phyloP scores from a whole-genome alignment of 164 flowering plant genomes.

The Stephania cephalantha region DNA sequence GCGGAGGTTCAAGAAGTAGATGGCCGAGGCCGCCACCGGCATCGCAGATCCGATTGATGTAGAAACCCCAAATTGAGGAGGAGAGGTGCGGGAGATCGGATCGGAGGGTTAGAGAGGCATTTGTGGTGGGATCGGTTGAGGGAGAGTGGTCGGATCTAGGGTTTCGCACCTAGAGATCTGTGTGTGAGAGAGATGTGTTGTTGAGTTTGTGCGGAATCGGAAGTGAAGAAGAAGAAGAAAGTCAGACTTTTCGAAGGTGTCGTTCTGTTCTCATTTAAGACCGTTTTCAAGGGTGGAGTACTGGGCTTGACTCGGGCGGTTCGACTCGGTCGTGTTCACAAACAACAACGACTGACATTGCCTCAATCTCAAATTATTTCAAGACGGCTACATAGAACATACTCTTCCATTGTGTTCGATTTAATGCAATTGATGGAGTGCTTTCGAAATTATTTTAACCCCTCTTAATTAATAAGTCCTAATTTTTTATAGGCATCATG shows the following conservation, averaged over 20 bases:
- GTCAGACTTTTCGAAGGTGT: neutral
- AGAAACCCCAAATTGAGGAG: neutral
- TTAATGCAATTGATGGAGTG: too few species aligned
- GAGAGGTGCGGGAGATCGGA: conserved; percentile 8
- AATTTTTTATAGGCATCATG: too few species aligned
- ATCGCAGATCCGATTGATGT: conserved; percentile 35
- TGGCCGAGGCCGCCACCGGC: conserved; percentile 99
- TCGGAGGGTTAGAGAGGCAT: conserved; percentile 3
- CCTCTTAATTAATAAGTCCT: too few species aligned
- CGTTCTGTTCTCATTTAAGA: neutral
- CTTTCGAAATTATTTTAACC: too few species aligned
- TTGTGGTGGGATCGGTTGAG: neutral
- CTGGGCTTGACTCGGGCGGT: neutral
- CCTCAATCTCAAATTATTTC: too few species aligned
- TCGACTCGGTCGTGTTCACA: neutral
- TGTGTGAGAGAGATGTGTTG: neutral
- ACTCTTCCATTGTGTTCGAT: too few species aligned
- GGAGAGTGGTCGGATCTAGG: conserved; percentile 11
- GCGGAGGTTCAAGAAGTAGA: conserved; percentile 91
- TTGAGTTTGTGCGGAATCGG: neutral
- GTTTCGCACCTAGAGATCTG: conserved; percentile 2
- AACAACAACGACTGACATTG: too few species aligned
- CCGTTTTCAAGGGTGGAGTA: neutral
- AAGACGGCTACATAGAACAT: too few species aligned
- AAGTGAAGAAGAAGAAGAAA: neutral